Conservation (phyloP, 305 asterid species). For the Fraxinus paxiana region DNA sequence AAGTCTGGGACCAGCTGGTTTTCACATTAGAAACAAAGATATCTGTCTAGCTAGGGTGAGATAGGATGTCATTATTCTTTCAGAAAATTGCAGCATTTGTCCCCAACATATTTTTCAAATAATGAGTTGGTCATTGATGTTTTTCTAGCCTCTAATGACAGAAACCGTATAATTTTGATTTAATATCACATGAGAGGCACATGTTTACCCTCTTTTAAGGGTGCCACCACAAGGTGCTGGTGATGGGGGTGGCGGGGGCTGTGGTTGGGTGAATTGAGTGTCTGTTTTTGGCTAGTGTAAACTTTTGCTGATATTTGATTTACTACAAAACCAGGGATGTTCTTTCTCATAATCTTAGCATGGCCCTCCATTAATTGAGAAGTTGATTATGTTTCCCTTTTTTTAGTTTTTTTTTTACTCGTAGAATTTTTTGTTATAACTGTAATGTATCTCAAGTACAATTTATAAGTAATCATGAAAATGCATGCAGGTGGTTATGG, state of each 20-base stretch:
- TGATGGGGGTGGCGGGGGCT: neutral
- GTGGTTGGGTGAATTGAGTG: neutral
- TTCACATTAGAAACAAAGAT: slow-evolving; percentile 15
- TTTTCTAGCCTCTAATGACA: neutral
- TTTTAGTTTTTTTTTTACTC: neutral
- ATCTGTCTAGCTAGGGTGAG: slow-evolving; percentile 10
- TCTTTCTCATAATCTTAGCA: neutral
- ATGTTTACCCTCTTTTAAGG: neutral
- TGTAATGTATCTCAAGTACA: neutral
- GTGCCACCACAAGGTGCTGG: neutral
- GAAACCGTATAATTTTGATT: neutral
- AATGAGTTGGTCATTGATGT: neutral
- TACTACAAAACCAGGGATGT: slow-evolving; percentile 9
- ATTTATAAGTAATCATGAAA: neutral
- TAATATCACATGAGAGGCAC: neutral
- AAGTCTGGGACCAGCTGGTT: slow-evolving; percentile 15
- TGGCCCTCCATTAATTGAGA: slow-evolving; percentile 12
- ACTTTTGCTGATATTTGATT: slow-evolving; percentile 2
- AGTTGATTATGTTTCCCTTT: neutral
- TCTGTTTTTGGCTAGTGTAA: slow-evolving; percentile 5
- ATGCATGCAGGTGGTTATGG: slow-evolving; percentile 81
- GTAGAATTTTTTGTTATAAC: neutral
- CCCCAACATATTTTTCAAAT: neutral
- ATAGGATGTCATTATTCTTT: slow-evolving; percentile 18
- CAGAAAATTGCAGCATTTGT: neutral